Base-by-base conservation (phyloP, 805 yeast species). In the Yarrowia keelungensis region DNA sequence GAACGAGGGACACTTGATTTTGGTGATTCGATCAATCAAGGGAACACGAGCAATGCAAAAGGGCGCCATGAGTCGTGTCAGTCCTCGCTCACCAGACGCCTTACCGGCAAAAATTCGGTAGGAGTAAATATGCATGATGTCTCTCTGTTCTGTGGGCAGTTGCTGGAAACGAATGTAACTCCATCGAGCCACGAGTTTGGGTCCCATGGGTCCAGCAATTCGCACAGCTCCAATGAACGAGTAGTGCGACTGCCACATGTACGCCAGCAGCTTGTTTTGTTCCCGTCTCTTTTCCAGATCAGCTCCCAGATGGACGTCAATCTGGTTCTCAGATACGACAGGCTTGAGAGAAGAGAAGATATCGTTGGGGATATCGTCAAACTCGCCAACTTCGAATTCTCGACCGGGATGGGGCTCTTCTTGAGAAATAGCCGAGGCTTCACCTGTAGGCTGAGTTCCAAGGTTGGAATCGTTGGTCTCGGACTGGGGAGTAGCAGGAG, bases 71-170 rank as follows among this genome's bases (percentile, higher is more conserved):
- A 92, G 81, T 74, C 89, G 89, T 71, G 91, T 90, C 71, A 95
- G 80, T 81, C 93, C 88, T 76, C 94, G 94, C 79, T 94, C 99
- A 7, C 98, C 98, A 0, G 96, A 90, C 0, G 98, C 98, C 3
- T 83, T 85, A 8, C 90, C 89, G 71, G 88, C 90, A 81, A 95
- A 95, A 14, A 93, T 90, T 4, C 88, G 85, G 77, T 94, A 93
- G 0, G 94, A 81, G 76, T 95, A 95, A 71, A 83, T 82, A 75
- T 95, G 98, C 72, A 94, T 79, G 4, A 85, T 80, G 32, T 78
- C 77, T 26, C 83, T 78, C 74, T 88, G 88, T 36, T 74, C 76
- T 1, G 69, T 69, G 8, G 77, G 72, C 50, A 91, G 79, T 47
- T 84, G 82, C 22, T 92, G 85, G 76, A 95, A 94, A 66, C 98